Conservation (phyloP, 2,329 filamentous ascomycete species). For the Colletotrichum orchidophilum region DNA sequence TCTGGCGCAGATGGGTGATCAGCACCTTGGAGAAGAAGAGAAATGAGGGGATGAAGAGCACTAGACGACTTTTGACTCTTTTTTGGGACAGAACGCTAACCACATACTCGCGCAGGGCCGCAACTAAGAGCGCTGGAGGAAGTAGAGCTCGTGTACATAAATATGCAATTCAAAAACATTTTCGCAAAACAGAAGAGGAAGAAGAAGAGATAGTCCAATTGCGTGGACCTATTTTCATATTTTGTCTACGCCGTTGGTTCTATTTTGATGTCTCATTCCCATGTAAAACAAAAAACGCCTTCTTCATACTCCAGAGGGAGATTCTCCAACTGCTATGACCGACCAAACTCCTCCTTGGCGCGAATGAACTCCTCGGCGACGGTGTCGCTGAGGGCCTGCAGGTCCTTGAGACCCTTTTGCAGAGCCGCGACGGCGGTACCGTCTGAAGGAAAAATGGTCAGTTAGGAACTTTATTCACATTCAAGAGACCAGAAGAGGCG, state of each 20-base stretch:
- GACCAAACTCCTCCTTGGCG: constrained; percentile 31
- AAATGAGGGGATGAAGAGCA: not conserved
- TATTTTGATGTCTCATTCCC: constrained; percentile 5
- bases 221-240: not conserved
- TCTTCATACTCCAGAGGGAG: not conserved
- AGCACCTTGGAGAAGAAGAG: not conserved
- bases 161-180: constrained; percentile 23
- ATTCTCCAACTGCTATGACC: constrained; percentile 52
- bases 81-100: not conserved
- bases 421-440: constrained; percentile 84
- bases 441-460: constrained; percentile 59
- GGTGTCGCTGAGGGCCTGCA: constrained; percentile 92
- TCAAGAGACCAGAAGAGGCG: no score
- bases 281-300: not conserved
- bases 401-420: constrained; percentile 87
- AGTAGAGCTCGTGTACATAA: constrained; percentile 31
- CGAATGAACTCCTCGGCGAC: constrained; percentile 86
- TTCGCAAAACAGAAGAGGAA: not conserved
- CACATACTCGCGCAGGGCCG: constrained; percentile 28
- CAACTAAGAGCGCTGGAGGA: constrained; percentile 34
- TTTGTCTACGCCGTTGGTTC: constrained; percentile 16
- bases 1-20: constrained; percentile 13
- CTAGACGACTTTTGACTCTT: not conserved
- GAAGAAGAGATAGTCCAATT: constrained; percentile 4
- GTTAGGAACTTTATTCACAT: not conserved